phyloP scores from a whole-genome alignment of 345 rosid genomes.

The Boechera retrofracta region DNA sequence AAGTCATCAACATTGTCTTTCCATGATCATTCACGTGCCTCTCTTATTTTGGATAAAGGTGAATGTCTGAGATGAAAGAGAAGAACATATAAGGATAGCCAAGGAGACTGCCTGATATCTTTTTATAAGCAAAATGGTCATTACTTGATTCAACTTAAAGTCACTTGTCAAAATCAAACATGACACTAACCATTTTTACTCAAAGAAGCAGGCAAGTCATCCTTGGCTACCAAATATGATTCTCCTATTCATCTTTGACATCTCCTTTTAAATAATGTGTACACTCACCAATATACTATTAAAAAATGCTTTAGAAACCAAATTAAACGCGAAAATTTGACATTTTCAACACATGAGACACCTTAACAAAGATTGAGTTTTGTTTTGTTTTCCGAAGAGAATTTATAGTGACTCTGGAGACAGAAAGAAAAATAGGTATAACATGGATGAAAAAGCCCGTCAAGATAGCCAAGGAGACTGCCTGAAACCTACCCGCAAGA shows the following conservation, averaged over 20 bases:
- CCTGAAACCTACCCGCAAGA: constrained; percentile 43
- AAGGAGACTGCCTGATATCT: constrained; percentile 42
- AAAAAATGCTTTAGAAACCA: neutral
- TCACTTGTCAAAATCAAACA: constrained; percentile 19
- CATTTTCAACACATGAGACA: neutral
- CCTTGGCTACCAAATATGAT: constrained; percentile 48
- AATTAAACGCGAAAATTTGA: neutral
- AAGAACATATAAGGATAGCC: constrained; percentile 46
- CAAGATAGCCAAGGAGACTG: constrained; percentile 48
- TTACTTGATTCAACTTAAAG: neutral
- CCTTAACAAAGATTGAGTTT: neutral
- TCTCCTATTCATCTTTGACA: constrained; percentile 37
- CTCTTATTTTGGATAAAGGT: constrained; percentile 13
- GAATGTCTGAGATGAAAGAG: constrained; percentile 39
- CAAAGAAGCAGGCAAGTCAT: constrained; percentile 41
- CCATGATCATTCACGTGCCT: neutral
- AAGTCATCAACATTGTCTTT: constrained; percentile 22
- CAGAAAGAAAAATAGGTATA: constrained; percentile 17
- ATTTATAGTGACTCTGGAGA: neutral
- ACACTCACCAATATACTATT: neutral
- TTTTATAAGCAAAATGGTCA: constrained; percentile 29
- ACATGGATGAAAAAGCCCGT: constrained; percentile 36
- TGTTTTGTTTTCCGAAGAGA: too few species aligned
- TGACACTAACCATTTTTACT: constrained; percentile 8
- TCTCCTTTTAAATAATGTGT: constrained; percentile 27